Evolutionary conservation across 306 rosid species (phyloP).

Genomic region (Crataegus laevigata): DNA sequence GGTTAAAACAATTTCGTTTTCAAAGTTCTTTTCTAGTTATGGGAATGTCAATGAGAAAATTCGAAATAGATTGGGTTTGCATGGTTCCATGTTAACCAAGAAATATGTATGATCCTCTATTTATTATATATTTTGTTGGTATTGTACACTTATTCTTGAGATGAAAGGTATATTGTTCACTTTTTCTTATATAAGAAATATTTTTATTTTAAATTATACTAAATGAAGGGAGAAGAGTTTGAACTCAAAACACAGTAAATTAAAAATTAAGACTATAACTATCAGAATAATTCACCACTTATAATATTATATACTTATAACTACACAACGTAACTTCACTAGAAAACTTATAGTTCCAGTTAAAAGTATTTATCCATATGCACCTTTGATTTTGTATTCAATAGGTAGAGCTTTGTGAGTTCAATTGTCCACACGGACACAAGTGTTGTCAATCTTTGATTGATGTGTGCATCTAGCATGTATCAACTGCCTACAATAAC

Average conservation of each 20-base stretch:
- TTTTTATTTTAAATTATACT: no score
- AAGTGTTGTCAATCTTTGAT: background rate
- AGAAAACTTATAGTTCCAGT: background rate
- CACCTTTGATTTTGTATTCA: background rate
- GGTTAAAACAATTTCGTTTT: background rate
- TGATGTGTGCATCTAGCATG: background rate
- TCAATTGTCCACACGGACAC: background rate
- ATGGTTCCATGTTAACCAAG: background rate
- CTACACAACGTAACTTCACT: no score
- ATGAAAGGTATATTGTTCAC: no score
- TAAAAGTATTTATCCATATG: no score
- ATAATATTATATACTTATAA: no score
- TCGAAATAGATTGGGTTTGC: background rate
- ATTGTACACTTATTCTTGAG: no score
- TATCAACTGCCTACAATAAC: background rate
- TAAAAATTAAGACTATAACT: background rate
- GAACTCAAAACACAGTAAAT: no score
- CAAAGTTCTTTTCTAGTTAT: background rate
- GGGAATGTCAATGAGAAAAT: conserved; percentile 10
- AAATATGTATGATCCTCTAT: background rate
- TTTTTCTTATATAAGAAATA: no score
- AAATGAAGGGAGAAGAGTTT: background rate
- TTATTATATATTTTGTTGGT: no score
- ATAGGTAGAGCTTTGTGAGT: background rate
- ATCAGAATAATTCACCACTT: background rate